Base-by-base conservation (phyloP, 768 basidiomycete genomes). In the Dioszegia hungarica region DNA sequence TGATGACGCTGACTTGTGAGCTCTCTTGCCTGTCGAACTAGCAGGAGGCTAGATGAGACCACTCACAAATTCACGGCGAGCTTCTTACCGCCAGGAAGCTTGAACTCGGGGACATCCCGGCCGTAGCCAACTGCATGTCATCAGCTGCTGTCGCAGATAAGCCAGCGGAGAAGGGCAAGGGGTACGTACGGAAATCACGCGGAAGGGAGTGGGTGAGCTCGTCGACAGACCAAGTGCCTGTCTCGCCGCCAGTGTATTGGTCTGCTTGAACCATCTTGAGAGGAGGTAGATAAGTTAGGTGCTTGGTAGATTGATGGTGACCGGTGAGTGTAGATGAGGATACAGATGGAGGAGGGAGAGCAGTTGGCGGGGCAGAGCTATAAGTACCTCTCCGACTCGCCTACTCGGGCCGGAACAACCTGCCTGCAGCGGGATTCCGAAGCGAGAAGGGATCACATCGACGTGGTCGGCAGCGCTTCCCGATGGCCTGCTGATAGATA, bases 31-130 rank as follows among this genome's bases (percentile, higher is more conserved):
- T n/a, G n/a, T n/a, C n/a, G n/a, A n/a, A 2, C 17, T 17, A 14
- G 24, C 27, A 22, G 22, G 39, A 22, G 28, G 24, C n/a, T 9
- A 27, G 17, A 4, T 9, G 27, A 41, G 25, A 9, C 2, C 0
- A 44, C 54, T 46, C 34, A 56, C 54, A 56, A 56, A 34, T 56
- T 56, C 10, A 56, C 54, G 19, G 54, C 54, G 19, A 56, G 34
- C 44, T 56, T 56, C 54, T 46, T 48, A 20, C 54, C 54, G 29
- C 43, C 54, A 12, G 54, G 54, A 37, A 56, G 54, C 28, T 56
- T 56, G 54, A 56, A 56, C 15, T 41, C 48, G 48, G 56, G 56
- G 38, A 48, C 47, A 29, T 33, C 49, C 19, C 48, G 47, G 29
- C 56, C 56, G 34, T 57, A 57, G 28, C 56, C 56, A 17, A 57